Base-by-base conservation (phyloP, 306 rosid genomes). In the Sesbania bispinosa region DNA sequence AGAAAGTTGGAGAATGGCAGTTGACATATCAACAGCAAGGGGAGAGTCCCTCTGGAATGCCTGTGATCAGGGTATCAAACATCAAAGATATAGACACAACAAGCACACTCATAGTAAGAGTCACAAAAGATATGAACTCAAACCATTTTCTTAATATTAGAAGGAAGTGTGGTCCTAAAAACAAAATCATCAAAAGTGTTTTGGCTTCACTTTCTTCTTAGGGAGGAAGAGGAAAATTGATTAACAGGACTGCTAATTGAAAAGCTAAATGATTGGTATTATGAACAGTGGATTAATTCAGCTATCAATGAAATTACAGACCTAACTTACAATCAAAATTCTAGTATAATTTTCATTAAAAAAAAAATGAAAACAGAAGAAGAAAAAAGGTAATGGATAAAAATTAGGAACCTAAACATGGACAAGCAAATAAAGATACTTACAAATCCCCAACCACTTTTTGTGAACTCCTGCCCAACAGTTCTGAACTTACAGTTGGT, bases 11-110 rank as follows among this genome's bases (percentile, higher is more conserved):
- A 94, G 99, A 80, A 94, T 94, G 19, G 99, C 93, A 1, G 97
- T 94, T 45, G 99, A 94, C 71, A 94, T 50, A 77, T 91, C 99
- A 15, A 86, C 84, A 3, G 99, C 99, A 19, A 94, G 93, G 58
- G 97, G 97, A 70, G 99, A 94, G 80, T 94, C 99, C 86, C 96
- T 88, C 47, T 85, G 96, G 76, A 94, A 91, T 68, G 91, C 99
- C 99, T 94, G 86, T 53, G 59, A 82, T 71, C 78, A 52, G 21
- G 63, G 33, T 61, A 54, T 18, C 35, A 53, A 69, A 35, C 43
- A 33, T 51, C 27, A 71, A 55, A 13, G 29, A 30, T 39, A 7
- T 27, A 27, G 18, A 3, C 57, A 53, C 30, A 27, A 50, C 24
- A 52, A 27, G 19, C 36, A 71, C 32, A 43, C 27, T 33, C 60